These are phyloP conservation scores for Colletotrichum higginsianum DNA, from an alignment of 2,329 filamentous ascomycete species.

Conservation along the genomic window DNA sequence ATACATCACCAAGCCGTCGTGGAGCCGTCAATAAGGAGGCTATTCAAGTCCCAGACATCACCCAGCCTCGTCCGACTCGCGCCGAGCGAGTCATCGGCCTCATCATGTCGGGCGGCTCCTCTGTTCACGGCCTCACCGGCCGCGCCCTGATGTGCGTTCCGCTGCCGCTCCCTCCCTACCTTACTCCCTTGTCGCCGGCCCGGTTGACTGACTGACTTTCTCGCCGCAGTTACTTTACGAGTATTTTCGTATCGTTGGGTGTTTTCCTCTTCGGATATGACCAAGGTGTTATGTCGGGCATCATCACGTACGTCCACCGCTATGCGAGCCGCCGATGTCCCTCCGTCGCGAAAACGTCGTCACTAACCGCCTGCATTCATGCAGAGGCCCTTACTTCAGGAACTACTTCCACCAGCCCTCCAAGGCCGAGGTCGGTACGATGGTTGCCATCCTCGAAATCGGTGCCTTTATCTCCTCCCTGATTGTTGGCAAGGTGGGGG, in stretches of 20 bases:
- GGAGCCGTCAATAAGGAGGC: conserved; percentile 77
- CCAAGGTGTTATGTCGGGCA: conserved; percentile 88
- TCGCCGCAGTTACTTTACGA: conserved; percentile 86
- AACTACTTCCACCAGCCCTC: conserved; percentile 94
- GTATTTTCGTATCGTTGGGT: conserved; percentile 88
- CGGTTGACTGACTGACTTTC: conserved; percentile 44
- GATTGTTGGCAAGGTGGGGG: conserved; percentile 87
- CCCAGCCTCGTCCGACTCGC: conserved; percentile 73
- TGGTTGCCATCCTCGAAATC: conserved; percentile 96
- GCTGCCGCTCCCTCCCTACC: conserved; percentile 4
- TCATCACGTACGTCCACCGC: conserved; percentile 70
- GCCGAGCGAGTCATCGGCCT: conserved; percentile 80
- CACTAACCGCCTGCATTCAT: conserved; percentile 14
- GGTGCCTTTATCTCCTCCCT: conserved; percentile 94
- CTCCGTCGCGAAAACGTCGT: background rate
- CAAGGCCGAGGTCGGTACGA: conserved; percentile 90
- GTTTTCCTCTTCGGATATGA: conserved; percentile 94
- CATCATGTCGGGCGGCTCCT: conserved; percentile 89
- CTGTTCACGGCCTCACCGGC: conserved; percentile 93
- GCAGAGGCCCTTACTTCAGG: conserved; percentile 87
- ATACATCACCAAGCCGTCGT: conserved; percentile 55
- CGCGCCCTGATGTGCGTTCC: conserved; percentile 87
- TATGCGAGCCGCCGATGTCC: background rate
- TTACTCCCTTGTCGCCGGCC: background rate
- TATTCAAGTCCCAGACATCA: conserved; percentile 83